phyloP scores from a whole-genome alignment of 768 basidiomycete species.

The Coprinopsis strossmayeri region DNA sequence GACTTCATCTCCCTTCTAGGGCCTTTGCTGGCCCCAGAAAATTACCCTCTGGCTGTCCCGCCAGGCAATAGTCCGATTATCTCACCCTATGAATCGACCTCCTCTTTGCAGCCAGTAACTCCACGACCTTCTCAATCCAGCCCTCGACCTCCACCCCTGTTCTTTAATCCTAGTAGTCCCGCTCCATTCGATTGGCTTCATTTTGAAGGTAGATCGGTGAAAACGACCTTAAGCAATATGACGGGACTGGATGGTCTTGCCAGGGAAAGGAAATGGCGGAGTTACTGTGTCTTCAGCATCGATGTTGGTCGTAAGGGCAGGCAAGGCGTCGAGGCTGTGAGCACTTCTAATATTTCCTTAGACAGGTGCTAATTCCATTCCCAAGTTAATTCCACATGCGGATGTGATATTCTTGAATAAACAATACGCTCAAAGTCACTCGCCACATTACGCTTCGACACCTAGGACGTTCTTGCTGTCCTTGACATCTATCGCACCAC shows the following conservation, averaged over 20 bases:
- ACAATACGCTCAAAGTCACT: slow-evolving; percentile 61
- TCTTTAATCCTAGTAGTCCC: slow-evolving; percentile 47
- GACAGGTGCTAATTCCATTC: too few species aligned
- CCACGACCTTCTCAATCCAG: slow-evolving; percentile 27
- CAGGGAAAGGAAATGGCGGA: slow-evolving; percentile 77
- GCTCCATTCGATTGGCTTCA: slow-evolving; percentile 87
- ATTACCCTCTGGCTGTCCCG: slow-evolving; percentile 40
- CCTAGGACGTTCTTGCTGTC: slow-evolving; percentile 78
- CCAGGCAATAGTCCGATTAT: slow-evolving; percentile 22
- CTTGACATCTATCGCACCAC: slow-evolving; percentile 55
- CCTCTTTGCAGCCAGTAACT: slow-evolving; percentile 27
- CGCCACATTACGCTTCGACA: slow-evolving; percentile 50
- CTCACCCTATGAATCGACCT: slow-evolving; percentile 24
- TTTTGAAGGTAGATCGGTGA: slow-evolving; percentile 75
- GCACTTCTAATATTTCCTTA: slow-evolving; percentile 21
- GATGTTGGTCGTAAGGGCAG: slow-evolving; percentile 69
- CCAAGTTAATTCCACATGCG: slow-evolving; percentile 72
- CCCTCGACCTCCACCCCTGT: slow-evolving; percentile 21
- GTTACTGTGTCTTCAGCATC: slow-evolving; percentile 75
- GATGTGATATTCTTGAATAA: slow-evolving; percentile 79
- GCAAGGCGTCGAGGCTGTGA: slow-evolving; percentile 75
- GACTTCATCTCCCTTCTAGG: slow-evolving; percentile 78
- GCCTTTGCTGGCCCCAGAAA: slow-evolving; percentile 78
- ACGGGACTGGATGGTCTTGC: slow-evolving; percentile 77
- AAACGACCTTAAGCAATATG: slow-evolving; percentile 74